Base-by-base conservation (phyloP, 768 basidiomycete species). In the Tulasnella sp. region DNA sequence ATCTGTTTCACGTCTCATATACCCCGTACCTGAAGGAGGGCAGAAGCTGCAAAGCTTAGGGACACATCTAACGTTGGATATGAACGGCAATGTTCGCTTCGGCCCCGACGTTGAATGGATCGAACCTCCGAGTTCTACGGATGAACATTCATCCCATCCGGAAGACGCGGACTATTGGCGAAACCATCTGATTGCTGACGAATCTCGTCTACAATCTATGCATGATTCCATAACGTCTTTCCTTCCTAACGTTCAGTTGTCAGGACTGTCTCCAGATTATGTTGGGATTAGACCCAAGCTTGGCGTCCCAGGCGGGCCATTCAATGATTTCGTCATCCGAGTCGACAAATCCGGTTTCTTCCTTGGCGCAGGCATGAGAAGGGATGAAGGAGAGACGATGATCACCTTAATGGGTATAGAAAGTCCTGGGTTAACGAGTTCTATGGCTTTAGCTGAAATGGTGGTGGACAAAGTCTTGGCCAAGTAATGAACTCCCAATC, bases 51-150 rank as follows among this genome's bases (percentile, higher is more conserved):
- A 86, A 54, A 84, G 85, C 3, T 72, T 96, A 5, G 93, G 95
- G 3, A 92, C 90, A 9, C 95, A 96, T 66, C 70, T 96, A 22
- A 90, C 89, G 24, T 67, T 96, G 37, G 88, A 91, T 63, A 61
- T 98, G 55, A 74, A 81, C 42, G 84, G 86, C 0, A 82, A 83
- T 55, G 74, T 96, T 46, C 76, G 78, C 27, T 98, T 98, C 64
- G 93, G 93, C 0, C 93, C 93, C 4, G 89, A 96, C 61, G 72
- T 95, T 13, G 83, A 95, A 62, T 88, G 86, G 83, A 70, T 95
- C 58, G 69, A 73, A 2, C 77, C 80, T 2, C 56, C 57, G 2
- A 27, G 32, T 7, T 39, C 7, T 2, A 48, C 48, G 13, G 20
- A 27, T 20, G 45, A 47, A 16, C 27, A 56, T 13, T 42, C 63